Base-by-base conservation (phyloP, 2,329 filamentous ascomycete genomes). In the Microdochium paspali region DNA sequence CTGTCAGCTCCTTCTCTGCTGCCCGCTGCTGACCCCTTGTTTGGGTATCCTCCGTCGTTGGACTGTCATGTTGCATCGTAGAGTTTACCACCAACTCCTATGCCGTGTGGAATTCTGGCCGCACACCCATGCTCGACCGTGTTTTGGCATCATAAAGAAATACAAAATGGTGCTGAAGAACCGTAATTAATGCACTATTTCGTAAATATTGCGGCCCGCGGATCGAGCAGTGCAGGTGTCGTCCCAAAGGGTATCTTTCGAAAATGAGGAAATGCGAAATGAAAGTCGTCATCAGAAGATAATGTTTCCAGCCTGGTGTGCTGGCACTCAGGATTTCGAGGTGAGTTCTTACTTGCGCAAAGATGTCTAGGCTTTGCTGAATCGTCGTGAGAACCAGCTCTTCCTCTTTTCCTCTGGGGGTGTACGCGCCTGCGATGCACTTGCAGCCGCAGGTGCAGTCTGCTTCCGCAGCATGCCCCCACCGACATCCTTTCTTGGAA, bases 331-430 rank as follows among this genome's bases (percentile, higher is more conserved):
- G 23, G 21, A 13, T 47, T 24, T 35, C 43, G 50, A 60, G 65
- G 68, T 47, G 63, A 63, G 25, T 67, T 66, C 61, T 75, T 40
- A 4, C n/a, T 18, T 21, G 10, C 3, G 35, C 3, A 28, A 28
- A 40, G 35, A 6, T 12, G 35, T 21, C 18, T 21, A 40, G 10
- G 12, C 35, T 20, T 40, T 90, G 73, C 85, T 93, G 65, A 95
- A 93, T 47, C 83, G 77, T 57, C 82, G 80, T 61, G 86, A 81
- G 58, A 97, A 83, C 89, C 90, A 95, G 62, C 90, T 93, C 76
- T 90, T 90, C 54, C 87, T 77, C 74, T 95, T 95, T 51, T 90
- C 85, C 12, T 61, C 60, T 20, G 56, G 51, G 3, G 61, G 60
- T 5, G 65, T 61, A 44, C 63, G 58, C 47, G 60, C 55, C 53